Percentiles rank a stretch among this genome's conserved stretches.
phyloP scores from a whole-genome alignment of 345 rosid species.

The Psidium guajava region DNA sequence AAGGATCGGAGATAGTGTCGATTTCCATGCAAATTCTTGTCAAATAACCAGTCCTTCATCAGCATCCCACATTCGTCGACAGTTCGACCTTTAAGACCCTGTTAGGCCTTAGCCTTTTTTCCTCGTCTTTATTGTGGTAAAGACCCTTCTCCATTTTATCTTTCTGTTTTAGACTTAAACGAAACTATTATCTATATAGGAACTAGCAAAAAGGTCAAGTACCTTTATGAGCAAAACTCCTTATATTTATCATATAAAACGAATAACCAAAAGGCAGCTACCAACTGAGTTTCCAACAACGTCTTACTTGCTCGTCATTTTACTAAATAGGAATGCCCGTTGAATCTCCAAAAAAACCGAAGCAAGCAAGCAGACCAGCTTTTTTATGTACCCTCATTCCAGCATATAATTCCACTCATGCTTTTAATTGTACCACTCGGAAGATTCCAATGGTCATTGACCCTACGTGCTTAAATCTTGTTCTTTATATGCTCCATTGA shows the following conservation, averaged over 20 bases:
- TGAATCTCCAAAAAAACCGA: not conserved
- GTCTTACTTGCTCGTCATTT: not conserved
- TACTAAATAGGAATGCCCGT: not conserved
- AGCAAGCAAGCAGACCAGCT: not conserved
- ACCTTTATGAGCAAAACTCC: not conserved
- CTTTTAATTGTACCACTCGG: not conserved
- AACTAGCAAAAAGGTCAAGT: not conserved
- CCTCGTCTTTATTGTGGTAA: not conserved
- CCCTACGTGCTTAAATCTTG: not conserved
- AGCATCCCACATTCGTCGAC: not conserved
- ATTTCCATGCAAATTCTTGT: not conserved
- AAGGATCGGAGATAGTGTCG: not conserved
- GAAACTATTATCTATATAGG: not conserved
- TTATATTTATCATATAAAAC: not conserved
- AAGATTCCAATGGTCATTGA: not conserved
- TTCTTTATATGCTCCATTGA: not conserved
- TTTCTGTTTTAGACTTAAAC: not conserved
- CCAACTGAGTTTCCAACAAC: not conserved
- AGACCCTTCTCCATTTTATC: not conserved
- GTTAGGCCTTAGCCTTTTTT: not conserved
- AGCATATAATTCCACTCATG: not conserved
- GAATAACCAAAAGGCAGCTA: not conserved
- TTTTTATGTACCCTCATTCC: not conserved
- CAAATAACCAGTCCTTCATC: not conserved
- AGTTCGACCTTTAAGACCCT: not conserved